Percentiles rank a stretch among this genome's conserved stretches.
These are phyloP conservation scores for Epichloe glyceriae DNA, from an alignment of 2,329 filamentous ascomycete genomes.

Conservation along the genomic window DNA sequence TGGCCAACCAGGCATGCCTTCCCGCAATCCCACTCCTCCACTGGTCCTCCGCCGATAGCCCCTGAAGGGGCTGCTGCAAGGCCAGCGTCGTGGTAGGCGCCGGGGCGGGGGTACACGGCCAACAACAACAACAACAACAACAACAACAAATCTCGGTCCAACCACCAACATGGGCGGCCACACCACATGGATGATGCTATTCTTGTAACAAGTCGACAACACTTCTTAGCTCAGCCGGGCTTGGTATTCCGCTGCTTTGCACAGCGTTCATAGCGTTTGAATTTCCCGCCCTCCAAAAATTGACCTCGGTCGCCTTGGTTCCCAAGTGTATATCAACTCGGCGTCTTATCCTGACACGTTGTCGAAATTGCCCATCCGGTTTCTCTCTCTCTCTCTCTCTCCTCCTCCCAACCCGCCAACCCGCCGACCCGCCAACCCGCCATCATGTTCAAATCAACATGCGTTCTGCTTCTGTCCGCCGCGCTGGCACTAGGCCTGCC, in stretches of 20 bases:
- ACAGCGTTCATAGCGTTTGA: neutral
- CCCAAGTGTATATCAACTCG: constrained; percentile 6
- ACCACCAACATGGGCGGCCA: too few relatives aligned
- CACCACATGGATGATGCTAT: constrained; percentile 8
- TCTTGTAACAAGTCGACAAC: constrained; percentile 4
- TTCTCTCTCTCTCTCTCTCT: too few relatives aligned
- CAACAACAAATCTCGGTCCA: neutral
- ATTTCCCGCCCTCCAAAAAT: neutral
- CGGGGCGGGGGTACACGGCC: constrained; percentile 12
- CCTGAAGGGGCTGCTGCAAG: constrained; percentile 9
- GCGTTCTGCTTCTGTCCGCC: constrained; percentile 22
- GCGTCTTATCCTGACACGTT: constrained; percentile 4
- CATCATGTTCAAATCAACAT: constrained; percentile 22
- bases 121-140: constrained; percentile 6
- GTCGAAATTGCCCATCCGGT: neutral
- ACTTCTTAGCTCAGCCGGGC: too few relatives aligned
- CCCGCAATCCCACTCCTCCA: neutral
- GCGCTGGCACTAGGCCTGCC: constrained; percentile 19
- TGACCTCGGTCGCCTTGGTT: neutral
- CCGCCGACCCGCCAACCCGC: too few relatives aligned
- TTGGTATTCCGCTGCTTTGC: neutral
- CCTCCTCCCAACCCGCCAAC: too few relatives aligned
- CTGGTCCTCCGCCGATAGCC: neutral
- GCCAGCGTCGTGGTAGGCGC: constrained; percentile 12
- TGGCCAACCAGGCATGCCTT: neutral